Evolutionary conservation across 345 rosid genomes (phyloP).

Genomic region (Citrus unshiu): DNA sequence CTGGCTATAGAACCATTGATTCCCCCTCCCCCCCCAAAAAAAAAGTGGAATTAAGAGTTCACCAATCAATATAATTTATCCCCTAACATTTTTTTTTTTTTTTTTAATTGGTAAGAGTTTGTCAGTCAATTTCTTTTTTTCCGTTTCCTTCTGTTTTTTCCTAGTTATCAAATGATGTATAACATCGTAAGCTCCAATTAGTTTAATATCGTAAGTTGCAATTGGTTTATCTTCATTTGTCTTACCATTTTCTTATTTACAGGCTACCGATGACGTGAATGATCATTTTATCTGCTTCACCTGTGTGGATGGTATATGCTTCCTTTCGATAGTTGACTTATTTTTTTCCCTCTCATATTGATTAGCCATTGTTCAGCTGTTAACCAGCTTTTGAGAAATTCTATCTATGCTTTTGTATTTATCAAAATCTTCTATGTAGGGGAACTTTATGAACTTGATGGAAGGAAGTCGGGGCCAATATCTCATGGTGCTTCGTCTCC

Average conservation of each 20-base stretch:
- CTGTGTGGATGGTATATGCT: slow-evolving; percentile 65
- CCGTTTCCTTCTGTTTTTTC: background rate
- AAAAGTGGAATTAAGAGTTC: background rate
- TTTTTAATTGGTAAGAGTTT: background rate
- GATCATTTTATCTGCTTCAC: slow-evolving; percentile 86
- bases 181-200: background rate
- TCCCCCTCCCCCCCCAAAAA: no score
- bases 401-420: background rate
- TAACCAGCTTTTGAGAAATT: background rate
- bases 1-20: no score
- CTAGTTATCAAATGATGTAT: background rate
- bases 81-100: no score
- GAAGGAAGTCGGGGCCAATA: slow-evolving; percentile 77
- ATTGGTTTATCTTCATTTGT: background rate
- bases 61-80: background rate
- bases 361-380: no score
- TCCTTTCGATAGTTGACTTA: background rate
- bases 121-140: background rate
- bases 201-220: background rate
- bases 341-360: background rate
- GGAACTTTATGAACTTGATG: slow-evolving; percentile 87
- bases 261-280: slow-evolving; percentile 69
- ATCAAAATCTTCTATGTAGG: slow-evolving; percentile 34
- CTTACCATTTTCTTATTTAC: slow-evolving; percentile 14
- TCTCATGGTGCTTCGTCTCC: slow-evolving; percentile 75